phyloP scores from a whole-genome alignment of 495 filamentous ascomycete genomes.

The Penicillium samsonianum region DNA sequence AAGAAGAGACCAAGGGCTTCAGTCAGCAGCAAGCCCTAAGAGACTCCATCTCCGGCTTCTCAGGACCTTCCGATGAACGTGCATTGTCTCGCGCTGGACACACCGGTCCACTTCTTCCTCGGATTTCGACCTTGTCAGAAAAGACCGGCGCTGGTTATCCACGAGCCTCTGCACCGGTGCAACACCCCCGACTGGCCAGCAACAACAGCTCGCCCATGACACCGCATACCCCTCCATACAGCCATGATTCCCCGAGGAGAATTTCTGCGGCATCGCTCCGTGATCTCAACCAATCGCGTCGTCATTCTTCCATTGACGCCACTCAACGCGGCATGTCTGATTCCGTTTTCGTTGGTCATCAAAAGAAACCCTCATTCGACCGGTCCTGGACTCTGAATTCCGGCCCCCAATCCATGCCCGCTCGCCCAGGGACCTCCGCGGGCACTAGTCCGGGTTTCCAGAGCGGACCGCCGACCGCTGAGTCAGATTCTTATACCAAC shows the following conservation, averaged over 20 bases:
- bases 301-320: conserved; percentile 81
- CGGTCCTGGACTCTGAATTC: conserved; percentile 80
- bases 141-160: conserved; percentile 30
- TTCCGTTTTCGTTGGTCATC: conserved; percentile 36
- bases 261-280: conserved; percentile 84
- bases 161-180: conserved; percentile 31
- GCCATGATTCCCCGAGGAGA: conserved; percentile 57
- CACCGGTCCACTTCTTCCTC: conserved; percentile 55
- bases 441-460: conserved; percentile 32
- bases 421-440: conserved; percentile 41
- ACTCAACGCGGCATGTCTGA: conserved; percentile 41
- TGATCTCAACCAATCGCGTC: conserved; percentile 79
- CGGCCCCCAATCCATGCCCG: conserved; percentile 30
- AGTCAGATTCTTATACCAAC: conserved; percentile 26
- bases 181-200: conserved; percentile 40
- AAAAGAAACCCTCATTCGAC: conserved; percentile 87
- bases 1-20: conserved; percentile 70
- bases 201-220: conserved; percentile 38
- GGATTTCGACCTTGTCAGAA: conserved; percentile 60
- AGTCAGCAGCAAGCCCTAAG: conserved; percentile 26
- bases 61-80: conserved; percentile 43
- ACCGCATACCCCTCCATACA: conserved; percentile 36
- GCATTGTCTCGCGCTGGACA: conserved; percentile 39
- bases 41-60: conserved; percentile 35
- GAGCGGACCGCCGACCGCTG: conserved; percentile 24